Percentiles rank a stretch among this genome's conserved stretches.
These are phyloP conservation scores for Neurospora sp. DNA, from an alignment of 495 filamentous ascomycete species.

Conservation along the genomic window DNA sequence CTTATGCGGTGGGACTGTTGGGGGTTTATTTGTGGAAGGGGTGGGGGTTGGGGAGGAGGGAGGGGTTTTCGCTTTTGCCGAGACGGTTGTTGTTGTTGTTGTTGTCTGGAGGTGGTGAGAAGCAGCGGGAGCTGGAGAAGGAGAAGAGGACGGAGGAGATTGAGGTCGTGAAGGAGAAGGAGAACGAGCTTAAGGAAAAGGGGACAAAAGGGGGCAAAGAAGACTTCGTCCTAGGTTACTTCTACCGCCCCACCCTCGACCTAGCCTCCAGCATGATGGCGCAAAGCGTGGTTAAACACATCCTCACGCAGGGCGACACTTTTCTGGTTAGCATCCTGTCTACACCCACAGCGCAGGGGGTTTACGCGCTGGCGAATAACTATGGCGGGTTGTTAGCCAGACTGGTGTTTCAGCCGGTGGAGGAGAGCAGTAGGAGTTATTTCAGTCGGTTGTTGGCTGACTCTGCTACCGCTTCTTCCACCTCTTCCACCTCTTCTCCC, in stretches of 20 bases:
- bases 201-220: neutral
- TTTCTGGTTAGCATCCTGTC: constrained; percentile 72
- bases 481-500: neutral
- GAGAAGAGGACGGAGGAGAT: neutral
- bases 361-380: constrained; percentile 86
- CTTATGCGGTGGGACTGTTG: constrained; percentile 58
- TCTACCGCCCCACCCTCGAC: constrained; percentile 54
- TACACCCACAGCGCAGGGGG: constrained; percentile 71
- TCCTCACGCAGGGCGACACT: constrained; percentile 89
- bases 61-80: constrained; percentile 49
- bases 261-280: constrained; percentile 70
- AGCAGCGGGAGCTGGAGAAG: neutral
- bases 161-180: neutral
- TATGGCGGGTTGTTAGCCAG: constrained; percentile 88
- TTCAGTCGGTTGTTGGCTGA: constrained; percentile 59
- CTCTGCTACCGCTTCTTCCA: constrained; percentile 13
- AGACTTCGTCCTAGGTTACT: constrained; percentile 49
- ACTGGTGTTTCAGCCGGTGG: constrained; percentile 87
- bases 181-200: too few relatives aligned
- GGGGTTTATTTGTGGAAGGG: constrained; percentile 53
- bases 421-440: constrained; percentile 79
- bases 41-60: constrained; percentile 26
- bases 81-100: neutral
- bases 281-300: constrained; percentile 81
- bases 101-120: constrained; percentile 5